Conservation (phyloP, 192 early-diverging fungal species). For the Coemansia sp. region DNA sequence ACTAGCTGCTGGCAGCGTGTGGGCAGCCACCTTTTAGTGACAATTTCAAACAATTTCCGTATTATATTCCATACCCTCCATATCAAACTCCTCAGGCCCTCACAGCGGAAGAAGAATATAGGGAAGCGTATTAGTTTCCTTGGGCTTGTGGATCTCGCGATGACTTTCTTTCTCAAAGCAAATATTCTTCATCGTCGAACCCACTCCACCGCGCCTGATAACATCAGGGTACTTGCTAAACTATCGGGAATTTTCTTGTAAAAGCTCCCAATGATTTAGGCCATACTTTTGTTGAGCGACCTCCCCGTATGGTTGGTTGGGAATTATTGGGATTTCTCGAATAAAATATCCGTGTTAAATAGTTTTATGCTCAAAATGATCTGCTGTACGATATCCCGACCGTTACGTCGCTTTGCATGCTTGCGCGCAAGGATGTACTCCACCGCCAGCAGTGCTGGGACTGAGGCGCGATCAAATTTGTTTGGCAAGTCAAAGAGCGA, state of each 20-base stretch:
- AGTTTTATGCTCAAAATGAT: neutral
- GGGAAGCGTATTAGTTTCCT: constrained; percentile 63
- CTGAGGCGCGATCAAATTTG: constrained; percentile 18
- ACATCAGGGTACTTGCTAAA: constrained; percentile 82
- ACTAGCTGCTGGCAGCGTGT: no score
- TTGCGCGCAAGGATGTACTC: neutral
- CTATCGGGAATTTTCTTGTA: no score
- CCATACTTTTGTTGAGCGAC: neutral
- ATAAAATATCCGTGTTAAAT: neutral
- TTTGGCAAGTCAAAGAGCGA: constrained; percentile 41
- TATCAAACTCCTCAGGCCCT: no score
- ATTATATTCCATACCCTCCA: no score
- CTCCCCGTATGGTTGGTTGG: neutral
- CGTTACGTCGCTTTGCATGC: neutral
- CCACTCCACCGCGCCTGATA: constrained; percentile 79
- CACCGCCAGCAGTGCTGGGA: neutral
- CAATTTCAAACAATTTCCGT: no score
- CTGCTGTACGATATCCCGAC: neutral
- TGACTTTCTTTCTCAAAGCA: constrained; percentile 80
- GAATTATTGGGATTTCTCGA: neutral
- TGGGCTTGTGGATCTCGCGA: constrained; percentile 64
- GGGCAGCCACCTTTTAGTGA: no score
- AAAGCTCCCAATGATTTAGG: neutral
- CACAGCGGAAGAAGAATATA: no score
- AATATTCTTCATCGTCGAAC: constrained; percentile 67